Evolutionary conservation across 805 yeast genomes (phyloP), one percentile per base, ranked within the genome.

Genomic region (Sugiyamaella chiloensis): DNA sequence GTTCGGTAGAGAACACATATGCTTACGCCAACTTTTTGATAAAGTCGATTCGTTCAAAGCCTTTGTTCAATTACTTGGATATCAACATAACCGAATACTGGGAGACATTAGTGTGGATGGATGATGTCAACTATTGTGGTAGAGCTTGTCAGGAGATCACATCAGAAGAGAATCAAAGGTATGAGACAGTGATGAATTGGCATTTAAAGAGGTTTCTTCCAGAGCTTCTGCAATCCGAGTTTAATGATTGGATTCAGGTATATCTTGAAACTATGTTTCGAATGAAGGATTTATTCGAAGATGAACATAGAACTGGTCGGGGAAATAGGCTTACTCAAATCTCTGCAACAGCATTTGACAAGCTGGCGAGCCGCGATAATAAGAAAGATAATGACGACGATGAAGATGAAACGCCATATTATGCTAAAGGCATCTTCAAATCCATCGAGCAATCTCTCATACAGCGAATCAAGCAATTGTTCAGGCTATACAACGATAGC

Each of bases 31-130:
- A 87, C 55, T 88, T 88, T 60, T 72, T 87, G 36, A 74, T 86
- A 23, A 83, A 85, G 54, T 81, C 95, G 1, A 80, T 87, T 2
- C 73, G 96, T 58, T 73, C 88, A 0, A 85, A 82, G 56, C 91
- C 95, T 0, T 66, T 89, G 54, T 93, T 93, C 69, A 80, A 83
- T 55, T 89, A 81, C 62, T 68, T 93, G 55, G 97, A 90, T 56
- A 66, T 93, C 54, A 68, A 70, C 17, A 83, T 91, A 35, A 75
- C 72, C 9, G 81, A 80, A 58, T 89, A 87, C 61, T 93, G 99
- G 99, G 97, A 93, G 63, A 60, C 84, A n/a, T 69, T 93, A 53
- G 69, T 93, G 1, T 95, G 97, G 98, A 86, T 91, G 95, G 96
- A 93, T 62, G 82, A 84, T 56, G 79, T 78, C 58, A 93, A 93